Conservation (phyloP, 495 filamentous ascomycete species). For the Aspergillus hancockii region DNA sequence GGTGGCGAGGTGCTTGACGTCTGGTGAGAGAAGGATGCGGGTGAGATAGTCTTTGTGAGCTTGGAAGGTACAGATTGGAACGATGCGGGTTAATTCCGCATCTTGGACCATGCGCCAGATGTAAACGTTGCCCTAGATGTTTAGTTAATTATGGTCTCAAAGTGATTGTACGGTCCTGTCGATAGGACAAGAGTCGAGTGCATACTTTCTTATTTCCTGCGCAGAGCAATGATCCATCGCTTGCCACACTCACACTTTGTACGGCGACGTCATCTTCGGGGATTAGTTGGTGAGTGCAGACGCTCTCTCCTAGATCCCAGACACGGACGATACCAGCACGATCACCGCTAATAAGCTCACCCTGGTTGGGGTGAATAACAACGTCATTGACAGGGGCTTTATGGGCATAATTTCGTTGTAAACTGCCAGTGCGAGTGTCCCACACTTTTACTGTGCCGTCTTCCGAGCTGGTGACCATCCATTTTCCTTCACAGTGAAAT, state of each 20-base stretch:
- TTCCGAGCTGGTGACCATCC: slow-evolving; percentile 99
- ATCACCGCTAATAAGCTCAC: slow-evolving; percentile 95
- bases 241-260: slow-evolving; percentile 92
- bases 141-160: background rate
- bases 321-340: slow-evolving; percentile 89
- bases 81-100: slow-evolving; percentile 79
- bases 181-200: background rate
- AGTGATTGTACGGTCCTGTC: background rate
- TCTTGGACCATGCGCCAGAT: slow-evolving; percentile 90
- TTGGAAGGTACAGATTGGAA: slow-evolving; percentile 88
- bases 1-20: slow-evolving; percentile 95
- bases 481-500: slow-evolving; percentile 98
- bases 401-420: slow-evolving; percentile 92
- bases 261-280: slow-evolving; percentile 94
- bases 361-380: slow-evolving; percentile 97
- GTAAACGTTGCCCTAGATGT: slow-evolving; percentile 83
- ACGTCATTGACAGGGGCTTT: slow-evolving; percentile 84
- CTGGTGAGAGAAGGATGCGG: slow-evolving; percentile 90
- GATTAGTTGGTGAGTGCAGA: slow-evolving; percentile 93
- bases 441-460: slow-evolving; percentile 98
- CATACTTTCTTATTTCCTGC: slow-evolving; percentile 88
- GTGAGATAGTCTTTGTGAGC: slow-evolving; percentile 95
- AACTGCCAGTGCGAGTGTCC: slow-evolving; percentile 85
- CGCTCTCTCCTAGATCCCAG: slow-evolving; percentile 97
- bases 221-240: slow-evolving; percentile 89